phyloP scores from a whole-genome alignment of 148 eudicot genomes.

The Spergularia marina region DNA sequence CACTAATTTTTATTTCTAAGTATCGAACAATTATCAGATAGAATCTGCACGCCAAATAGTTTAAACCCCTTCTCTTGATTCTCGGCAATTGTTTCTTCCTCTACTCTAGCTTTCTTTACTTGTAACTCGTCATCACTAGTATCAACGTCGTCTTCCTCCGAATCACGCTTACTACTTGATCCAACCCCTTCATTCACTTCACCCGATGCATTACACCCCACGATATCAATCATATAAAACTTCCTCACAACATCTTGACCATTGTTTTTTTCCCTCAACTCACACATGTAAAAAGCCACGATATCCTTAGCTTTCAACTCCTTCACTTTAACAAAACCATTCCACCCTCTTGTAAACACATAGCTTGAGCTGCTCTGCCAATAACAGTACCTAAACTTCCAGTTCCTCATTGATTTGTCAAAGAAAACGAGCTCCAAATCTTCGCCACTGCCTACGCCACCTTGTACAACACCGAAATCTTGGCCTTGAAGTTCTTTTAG shows the following conservation, averaged over 20 bases:
- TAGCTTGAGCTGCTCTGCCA: slow-evolving; percentile 57
- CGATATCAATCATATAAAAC: slow-evolving; percentile 28
- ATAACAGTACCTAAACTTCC: slow-evolving; percentile 50
- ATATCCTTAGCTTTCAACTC: slow-evolving; percentile 34
- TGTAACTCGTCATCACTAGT: slow-evolving; percentile 1
- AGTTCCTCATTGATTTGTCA: slow-evolving; percentile 32
- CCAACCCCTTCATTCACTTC: not conserved
- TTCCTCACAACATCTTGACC: not conserved
- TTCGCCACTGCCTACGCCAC: not conserved
- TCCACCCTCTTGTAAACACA: slow-evolving; percentile 59
- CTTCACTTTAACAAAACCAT: slow-evolving; percentile 47
- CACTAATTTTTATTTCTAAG: too few relatives aligned
- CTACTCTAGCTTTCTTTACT: slow-evolving; percentile 11
- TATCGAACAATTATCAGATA: not conserved
- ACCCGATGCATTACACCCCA: not conserved
- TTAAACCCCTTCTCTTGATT: slow-evolving; percentile 14
- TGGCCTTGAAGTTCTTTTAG: not conserved
- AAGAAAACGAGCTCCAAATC: slow-evolving; percentile 28
- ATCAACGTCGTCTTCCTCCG: not conserved
- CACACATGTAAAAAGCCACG: slow-evolving; percentile 31
- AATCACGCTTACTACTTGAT: not conserved
- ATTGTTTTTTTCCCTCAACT: slow-evolving; percentile 11
- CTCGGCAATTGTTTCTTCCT: not conserved
- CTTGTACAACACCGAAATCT: not conserved
- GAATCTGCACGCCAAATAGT: slow-evolving; percentile 32